Evolutionary conservation across 1,139 yeast genomes (phyloP), one percentile per base, ranked within the genome.

Genomic region (Spencermartinsiella ligniputridi): DNA sequence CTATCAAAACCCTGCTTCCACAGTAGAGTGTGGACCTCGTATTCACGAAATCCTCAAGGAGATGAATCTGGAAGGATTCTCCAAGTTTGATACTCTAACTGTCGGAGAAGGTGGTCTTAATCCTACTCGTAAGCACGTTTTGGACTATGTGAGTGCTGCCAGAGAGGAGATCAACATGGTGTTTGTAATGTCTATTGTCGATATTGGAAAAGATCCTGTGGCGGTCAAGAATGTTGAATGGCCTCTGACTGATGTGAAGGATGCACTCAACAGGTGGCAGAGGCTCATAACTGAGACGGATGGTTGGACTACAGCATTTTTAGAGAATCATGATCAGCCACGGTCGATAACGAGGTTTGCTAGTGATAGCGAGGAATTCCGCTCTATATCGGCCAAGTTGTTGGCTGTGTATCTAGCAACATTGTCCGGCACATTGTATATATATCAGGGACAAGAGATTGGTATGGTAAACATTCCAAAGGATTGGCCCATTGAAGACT

Each of bases 361-460:
- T 37, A 67, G 71, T 56, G 70, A 68, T 25, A 56, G 61, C 46
- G 9, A 6, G 11, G 9, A 22, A 22, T 11, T 22, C 9, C 25
- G 6, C 11, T 22, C 11, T 52, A 56, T 61, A 46, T 67, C 77
- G 20, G 78, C 76, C 13, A 77, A 77, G 56, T 62, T 76, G 60
- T 58, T 78, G 50, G 67, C 79, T 4, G 52, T 74, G 47, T 60
- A 76, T 54, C 72, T 72, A 52, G 52, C 69, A n/a, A 51, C 78
- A 1, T 67, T 76, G 51, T 71, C 79, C 20, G 83, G 83, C 42
- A 78, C 83, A 12, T 61, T 75, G 48, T 60, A 43, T 57, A 62
- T 22, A 75, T 81, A 81, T 66, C 70, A 78, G 60, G 83, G 83
- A 44, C 83, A 78, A 58, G 83, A 78, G 57, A 68, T 78, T 46